These are phyloP conservation scores for Cokeromyces recurvatus DNA, from an alignment of 371 early-diverging fungal genomes.

Conservation along the genomic window DNA sequence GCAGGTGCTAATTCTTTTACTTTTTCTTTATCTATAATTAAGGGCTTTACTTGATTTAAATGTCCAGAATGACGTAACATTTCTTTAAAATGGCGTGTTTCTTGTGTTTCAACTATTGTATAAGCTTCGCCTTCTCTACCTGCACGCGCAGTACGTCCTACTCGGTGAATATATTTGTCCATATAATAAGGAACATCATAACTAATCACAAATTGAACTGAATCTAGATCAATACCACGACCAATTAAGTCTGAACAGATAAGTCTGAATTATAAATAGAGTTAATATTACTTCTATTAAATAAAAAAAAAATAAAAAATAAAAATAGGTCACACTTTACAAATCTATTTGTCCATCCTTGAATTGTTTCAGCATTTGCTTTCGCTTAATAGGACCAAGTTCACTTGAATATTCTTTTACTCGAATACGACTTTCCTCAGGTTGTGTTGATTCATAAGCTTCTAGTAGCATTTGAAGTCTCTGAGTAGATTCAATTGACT, in stretches of 20 bases:
- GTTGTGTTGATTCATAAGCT: constrained; percentile 41
- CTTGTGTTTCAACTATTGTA: constrained; percentile 83
- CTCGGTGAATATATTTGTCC: constrained; percentile 95
- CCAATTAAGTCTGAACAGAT: constrained; percentile 93
- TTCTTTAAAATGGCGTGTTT: constrained; percentile 69
- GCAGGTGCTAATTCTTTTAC: constrained; percentile 20
- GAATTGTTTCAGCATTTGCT: constrained; percentile 66
- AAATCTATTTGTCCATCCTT: constrained; percentile 61
- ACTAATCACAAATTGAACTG: constrained; percentile 84
- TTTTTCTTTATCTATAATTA: constrained; percentile 40
- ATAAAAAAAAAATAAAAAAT: too few species aligned
- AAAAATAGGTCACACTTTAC: constrained; percentile 33
- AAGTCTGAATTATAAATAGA: constrained; percentile 38
- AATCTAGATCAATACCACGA: constrained; percentile 93
- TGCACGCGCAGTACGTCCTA: constrained; percentile 98
- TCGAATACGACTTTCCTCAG: constrained; percentile 26
- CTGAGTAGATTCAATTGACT: constrained; percentile 84
- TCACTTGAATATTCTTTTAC: constrained; percentile 87
- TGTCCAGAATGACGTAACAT: constrained; percentile 72
- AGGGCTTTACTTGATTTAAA: constrained; percentile 45
- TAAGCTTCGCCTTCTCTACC: constrained; percentile 88
- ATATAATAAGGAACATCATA: constrained; percentile 89
- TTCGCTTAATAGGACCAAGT: constrained; percentile 60
- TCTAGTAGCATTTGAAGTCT: constrained; percentile 67
- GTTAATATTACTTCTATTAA: background rate